These are phyloP conservation scores for Gilbertella persicaria DNA, from an alignment of 371 early-diverging fungal species.

Conservation along the genomic window DNA sequence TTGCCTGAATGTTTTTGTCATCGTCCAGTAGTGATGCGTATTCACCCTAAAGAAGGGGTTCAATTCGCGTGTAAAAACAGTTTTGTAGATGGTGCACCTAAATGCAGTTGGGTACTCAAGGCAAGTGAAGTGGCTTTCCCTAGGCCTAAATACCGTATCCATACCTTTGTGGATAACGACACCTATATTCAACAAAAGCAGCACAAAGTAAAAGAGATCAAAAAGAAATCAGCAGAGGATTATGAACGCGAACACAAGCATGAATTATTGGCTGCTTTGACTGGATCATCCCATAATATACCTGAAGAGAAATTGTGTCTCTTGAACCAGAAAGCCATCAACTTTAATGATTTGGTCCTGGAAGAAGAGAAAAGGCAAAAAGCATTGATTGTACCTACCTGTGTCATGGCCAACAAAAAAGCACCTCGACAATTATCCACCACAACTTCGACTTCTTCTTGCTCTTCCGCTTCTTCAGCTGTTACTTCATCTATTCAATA, in stretches of 20 bases:
- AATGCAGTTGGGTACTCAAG: constrained; percentile 33
- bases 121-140: constrained; percentile 36
- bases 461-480: neutral
- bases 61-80: constrained; percentile 35
- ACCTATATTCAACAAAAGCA: neutral
- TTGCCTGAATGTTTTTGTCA: constrained; percentile 35
- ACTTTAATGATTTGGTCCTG: neutral
- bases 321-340: neutral
- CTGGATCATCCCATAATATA: neutral
- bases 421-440: neutral
- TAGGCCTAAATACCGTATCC: constrained; percentile 6
- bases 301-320: neutral
- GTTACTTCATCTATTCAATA: neutral
- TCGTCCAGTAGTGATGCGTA: constrained; percentile 13
- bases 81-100: constrained; percentile 26
- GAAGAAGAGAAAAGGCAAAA: neutral
- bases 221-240: neutral
- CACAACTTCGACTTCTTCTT: neutral
- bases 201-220: neutral
- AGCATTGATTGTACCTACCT: neutral
- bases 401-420: constrained; percentile 2
- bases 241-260: neutral
- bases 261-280: neutral
- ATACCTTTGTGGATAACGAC: constrained; percentile 3
- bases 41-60: neutral